These are phyloP conservation scores for Tylopilus subfusipes DNA, from an alignment of 768 basidiomycete species.

Conservation along the genomic window DNA sequence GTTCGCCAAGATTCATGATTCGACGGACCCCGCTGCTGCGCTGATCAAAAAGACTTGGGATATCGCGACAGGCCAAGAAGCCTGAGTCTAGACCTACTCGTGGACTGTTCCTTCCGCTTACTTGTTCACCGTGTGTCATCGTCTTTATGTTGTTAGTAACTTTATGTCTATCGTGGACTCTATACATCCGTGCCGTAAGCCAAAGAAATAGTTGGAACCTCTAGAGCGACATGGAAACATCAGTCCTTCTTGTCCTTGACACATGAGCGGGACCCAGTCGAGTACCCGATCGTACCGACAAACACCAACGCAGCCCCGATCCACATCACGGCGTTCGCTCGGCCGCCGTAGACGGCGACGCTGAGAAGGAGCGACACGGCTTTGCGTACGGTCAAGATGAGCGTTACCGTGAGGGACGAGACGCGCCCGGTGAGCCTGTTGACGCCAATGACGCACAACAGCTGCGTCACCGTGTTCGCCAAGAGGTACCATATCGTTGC, in stretches of 20 bases:
- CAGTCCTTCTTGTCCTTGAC: conserved; percentile 27
- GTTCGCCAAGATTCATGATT: conserved; percentile 59
- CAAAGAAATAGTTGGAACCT: not conserved
- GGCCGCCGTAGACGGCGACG: conserved; percentile 47
- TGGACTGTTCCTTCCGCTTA: not conserved
- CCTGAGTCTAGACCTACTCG: conserved; percentile 12
- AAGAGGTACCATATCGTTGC: conserved; percentile 58
- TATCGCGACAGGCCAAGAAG: conserved; percentile 60
- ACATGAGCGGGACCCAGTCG: conserved; percentile 26
- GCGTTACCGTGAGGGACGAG: conserved; percentile 70
- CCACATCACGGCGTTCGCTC: conserved; percentile 53
- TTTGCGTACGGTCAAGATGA: conserved; percentile 78
- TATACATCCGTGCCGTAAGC: not conserved
- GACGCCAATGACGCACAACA: conserved; percentile 83
- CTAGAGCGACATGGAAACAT: not conserved
- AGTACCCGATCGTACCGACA: conserved; percentile 68
- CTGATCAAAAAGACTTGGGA: conserved; percentile 70
- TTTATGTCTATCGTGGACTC: conserved; percentile 17
- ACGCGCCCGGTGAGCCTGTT: conserved; percentile 79
- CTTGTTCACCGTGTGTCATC: not conserved
- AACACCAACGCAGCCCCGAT: conserved; percentile 65
- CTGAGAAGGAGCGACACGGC: conserved; percentile 75
- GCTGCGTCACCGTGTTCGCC: conserved; percentile 79
- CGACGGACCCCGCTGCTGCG: conserved; percentile 52
- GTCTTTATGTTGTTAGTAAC: conserved; percentile 11